Base-by-base conservation (phyloP, 2,329 filamentous ascomycete species). In the Annulohypoxylon truncatum region DNA sequence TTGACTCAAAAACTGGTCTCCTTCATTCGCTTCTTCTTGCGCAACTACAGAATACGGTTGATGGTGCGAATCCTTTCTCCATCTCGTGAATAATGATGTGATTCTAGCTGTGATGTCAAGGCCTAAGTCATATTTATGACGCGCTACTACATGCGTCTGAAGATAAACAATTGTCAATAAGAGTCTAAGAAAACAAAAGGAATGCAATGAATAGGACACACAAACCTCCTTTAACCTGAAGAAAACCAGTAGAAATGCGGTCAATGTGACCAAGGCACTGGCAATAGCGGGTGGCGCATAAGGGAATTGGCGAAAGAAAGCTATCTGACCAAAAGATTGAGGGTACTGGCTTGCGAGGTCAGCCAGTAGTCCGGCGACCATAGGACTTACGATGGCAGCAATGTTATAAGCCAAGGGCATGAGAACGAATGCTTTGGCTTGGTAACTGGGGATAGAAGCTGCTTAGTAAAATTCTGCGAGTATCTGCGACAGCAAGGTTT, bases 271-370 rank as follows among this genome's bases (percentile, higher is more conserved):
- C 35, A 38, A 38, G 12, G 35, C 35, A 38, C 35, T 38, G 35
- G n/a, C 35, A 38, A 38, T 38, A 38, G 35, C 35, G 5, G 35
- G 35, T 8, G 35, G 35, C 7, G n/a, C 35, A 38, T 38, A 38
- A 38, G 35, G 35, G 42, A 46, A 46, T 24, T 26, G 42, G 24
- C 42, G 42, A 9, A 46, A 46, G 42, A 46, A 46, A 24, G 42
- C 24, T 13, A 46, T 22, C 5, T 46, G 42, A n/a, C 42, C 42
- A n/a, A 46, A 46, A 26, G 42, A 24, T 26, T 46, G 42, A 26
- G 42, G 42, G 42, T 46, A 46, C 6, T 46, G 42, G 42, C 42
- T n/a, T 46, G 42, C 42, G 20, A 46, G 42, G 35, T 38, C 35
- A 38, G 35, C 35, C 35, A 38, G 35, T 38, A 38, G 35, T 6